Conservation (phyloP, 2,329 filamentous ascomycete species). For the Fonsecaea erecta region DNA sequence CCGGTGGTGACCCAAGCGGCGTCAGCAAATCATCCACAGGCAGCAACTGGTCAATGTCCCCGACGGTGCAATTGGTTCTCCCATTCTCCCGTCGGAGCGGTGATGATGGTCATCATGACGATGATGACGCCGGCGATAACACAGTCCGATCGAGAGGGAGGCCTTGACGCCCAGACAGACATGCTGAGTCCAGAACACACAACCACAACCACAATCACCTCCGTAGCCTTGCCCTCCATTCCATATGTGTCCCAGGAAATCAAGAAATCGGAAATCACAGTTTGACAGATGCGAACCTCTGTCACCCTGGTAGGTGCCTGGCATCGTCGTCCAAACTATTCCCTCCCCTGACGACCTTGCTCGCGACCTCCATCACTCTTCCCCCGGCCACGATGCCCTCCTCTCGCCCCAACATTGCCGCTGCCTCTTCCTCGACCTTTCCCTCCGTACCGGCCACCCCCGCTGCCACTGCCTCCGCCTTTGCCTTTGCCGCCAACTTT, state of each 20-base stretch:
- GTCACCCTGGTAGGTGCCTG: background rate
- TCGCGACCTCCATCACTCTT: conserved; percentile 23
- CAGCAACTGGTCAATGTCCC: background rate
- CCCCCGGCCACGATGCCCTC: conserved; percentile 32
- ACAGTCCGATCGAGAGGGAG: background rate
- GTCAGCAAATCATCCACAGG: background rate
- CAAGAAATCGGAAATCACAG: background rate
- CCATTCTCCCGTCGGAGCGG: background rate
- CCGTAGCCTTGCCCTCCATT: background rate
- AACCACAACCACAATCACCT: too few species aligned
- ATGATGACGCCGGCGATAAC: background rate
- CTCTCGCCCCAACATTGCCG: conserved; percentile 26
- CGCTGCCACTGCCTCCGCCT: conserved; percentile 45
- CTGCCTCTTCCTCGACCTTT: conserved; percentile 33
- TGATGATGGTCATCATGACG: background rate
- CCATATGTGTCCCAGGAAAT: background rate
- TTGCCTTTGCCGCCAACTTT: conserved; percentile 54
- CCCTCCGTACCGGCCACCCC: conserved; percentile 34
- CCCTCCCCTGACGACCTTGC: conserved; percentile 27
- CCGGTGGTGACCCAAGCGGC: too few species aligned
- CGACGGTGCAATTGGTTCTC: background rate
- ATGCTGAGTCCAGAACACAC: too few species aligned
- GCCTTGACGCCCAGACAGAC: too few species aligned
- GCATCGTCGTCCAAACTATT: conserved; percentile 28
- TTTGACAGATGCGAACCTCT: background rate